These are phyloP conservation scores for Stagonosporopsis cucurbitacearum DNA, from an alignment of 2,329 filamentous ascomycete genomes.

Conservation along the genomic window DNA sequence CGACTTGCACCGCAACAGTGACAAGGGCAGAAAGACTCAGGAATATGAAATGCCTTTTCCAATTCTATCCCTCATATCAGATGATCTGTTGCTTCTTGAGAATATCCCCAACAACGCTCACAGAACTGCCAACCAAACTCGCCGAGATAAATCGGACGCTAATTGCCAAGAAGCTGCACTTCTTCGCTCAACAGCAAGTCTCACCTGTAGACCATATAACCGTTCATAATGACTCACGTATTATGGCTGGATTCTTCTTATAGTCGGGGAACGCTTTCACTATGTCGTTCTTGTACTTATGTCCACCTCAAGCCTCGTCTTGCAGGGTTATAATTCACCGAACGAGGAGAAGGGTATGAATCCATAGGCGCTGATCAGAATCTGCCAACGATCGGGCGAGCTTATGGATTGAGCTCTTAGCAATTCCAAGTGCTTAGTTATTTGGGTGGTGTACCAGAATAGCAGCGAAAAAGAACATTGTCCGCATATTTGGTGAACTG, in stretches of 20 bases:
- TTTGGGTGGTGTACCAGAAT: too few species aligned
- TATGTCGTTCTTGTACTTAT: neutral
- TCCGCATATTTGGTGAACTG: too few species aligned
- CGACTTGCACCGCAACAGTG: too few species aligned
- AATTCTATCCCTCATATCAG: too few species aligned
- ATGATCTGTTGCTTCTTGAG: neutral
- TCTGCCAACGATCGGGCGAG: neutral
- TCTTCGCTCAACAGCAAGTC: neutral
- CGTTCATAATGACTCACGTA: slow-evolving; percentile 3
- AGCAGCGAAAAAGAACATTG: too few species aligned
- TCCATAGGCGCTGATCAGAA: neutral
- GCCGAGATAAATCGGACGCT: neutral
- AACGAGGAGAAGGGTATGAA: neutral
- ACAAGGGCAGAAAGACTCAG: too few species aligned
- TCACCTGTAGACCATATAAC: neutral
- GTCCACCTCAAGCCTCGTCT: neutral
- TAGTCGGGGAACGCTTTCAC: neutral
- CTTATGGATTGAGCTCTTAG: too few species aligned
- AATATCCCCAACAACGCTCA: neutral
- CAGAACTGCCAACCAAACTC: neutral
- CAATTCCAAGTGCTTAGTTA: too few species aligned
- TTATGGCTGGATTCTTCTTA: neutral
- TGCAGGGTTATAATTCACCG: neutral
- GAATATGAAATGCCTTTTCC: too few species aligned
- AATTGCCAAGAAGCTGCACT: neutral